Conservation (phyloP, 257 asterid genomes). For the Ilex asprella region DNA sequence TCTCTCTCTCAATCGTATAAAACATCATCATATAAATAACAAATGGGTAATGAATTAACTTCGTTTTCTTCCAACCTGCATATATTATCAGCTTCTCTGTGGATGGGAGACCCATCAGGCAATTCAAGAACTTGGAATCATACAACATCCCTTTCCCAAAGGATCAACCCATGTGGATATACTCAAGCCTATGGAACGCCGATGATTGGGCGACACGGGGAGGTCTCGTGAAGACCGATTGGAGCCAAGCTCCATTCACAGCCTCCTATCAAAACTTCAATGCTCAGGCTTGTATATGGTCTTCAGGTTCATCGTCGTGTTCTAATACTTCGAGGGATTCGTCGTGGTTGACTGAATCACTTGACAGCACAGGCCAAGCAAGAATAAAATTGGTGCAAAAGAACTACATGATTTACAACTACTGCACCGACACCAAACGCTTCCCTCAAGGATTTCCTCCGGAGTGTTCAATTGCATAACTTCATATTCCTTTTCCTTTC, state of each 20-base stretch:
- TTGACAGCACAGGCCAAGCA: conserved; percentile 25
- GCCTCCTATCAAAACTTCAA: conserved; percentile 36
- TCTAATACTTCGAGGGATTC: not conserved
- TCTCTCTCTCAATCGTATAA: no score
- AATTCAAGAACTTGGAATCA: conserved; percentile 35
- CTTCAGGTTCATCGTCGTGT: conserved; percentile 6
- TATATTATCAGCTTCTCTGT: not conserved
- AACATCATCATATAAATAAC: no score
- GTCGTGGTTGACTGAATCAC: conserved; percentile 22
- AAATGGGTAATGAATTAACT: no score
- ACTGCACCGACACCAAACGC: conserved; percentile 33
- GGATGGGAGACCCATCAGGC: conserved; percentile 32
- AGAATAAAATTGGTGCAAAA: conserved; percentile 30
- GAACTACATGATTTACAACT: conserved; percentile 36
- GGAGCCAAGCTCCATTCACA: conserved; percentile 35
- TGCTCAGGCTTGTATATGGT: conserved; percentile 30
- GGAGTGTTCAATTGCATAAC: not conserved
- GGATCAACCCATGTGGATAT: conserved; percentile 37
- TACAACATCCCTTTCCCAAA: conserved; percentile 33
- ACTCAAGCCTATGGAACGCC: conserved; percentile 43
- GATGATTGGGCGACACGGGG: conserved; percentile 46
- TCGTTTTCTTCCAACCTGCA: no score
- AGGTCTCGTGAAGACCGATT: conserved; percentile 34
- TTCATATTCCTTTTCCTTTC: no score
- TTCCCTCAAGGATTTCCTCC: conserved; percentile 37